Evolutionary conservation across 1,284 basidiomycete genomes (phyloP), one percentile per base, ranked within the genome.

Genomic region (Ceratobasidium sp.): DNA sequence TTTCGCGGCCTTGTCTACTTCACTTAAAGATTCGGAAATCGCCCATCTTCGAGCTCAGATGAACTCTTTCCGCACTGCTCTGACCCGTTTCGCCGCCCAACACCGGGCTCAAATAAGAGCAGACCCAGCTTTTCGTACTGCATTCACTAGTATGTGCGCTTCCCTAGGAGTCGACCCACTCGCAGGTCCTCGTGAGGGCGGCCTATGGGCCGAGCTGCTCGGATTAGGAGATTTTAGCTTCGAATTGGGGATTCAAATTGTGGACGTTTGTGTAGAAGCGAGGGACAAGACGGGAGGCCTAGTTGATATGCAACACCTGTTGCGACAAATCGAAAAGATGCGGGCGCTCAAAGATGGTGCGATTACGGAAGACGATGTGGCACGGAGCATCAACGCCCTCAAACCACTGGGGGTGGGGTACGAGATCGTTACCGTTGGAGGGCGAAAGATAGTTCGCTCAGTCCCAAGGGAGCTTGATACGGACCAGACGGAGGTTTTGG

Each of bases 121-220:
- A 68, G 92, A 98, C 75, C 92, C 97, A 1, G 83, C 85, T 1
- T 96, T 99, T 76, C 84, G 96, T 1, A 90, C 91, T 81, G 90
- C 89, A 14, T 99, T 99, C 78, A 93, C 95, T 74, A 89, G 92
- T 71, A 98, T 99, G 94, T 99, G 97, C 77, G 85, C 90, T 1
- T 88, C 89, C 14, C 91, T 99, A 68, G 95, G 94, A 29, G 93
- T 99, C 19, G 97, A 99, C 77, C 96, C 97, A 0, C 84, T 99
- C 19, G 90, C 91, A 1, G 91, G 91, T 0, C 89, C 90, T 0
- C 80, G 88, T 25, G 88, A 87, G 71, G 90, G 90, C n/a, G 87
- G 93, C 1, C 95, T 91, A 90, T 93, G 90, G 88, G 88, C 86
- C 23, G 95, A 94, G 76, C 80, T 93, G 74, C 83, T 98, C 16